phyloP scores from a whole-genome alignment of 176 grass and related monocot genomes.

The Triticum dicoccoides region DNA sequence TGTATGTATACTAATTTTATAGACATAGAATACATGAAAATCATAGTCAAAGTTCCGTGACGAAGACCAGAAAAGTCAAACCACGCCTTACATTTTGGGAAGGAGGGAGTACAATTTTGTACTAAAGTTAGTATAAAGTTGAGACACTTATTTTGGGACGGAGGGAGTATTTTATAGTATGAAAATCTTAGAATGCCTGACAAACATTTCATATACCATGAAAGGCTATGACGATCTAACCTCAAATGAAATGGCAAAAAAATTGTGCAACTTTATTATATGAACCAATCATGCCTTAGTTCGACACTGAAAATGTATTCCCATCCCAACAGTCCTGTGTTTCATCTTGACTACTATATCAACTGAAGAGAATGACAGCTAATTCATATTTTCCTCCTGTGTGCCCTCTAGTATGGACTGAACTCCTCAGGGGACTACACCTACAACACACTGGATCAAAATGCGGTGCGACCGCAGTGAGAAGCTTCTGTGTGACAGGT shows the following conservation, averaged over 20 bases:
- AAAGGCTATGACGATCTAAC: not conserved
- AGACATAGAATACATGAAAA: no score
- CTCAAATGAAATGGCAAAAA: not conserved
- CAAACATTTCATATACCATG: not conserved
- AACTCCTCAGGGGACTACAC: conserved; percentile 26
- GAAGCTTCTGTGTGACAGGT: not conserved
- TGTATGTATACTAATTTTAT: no score
- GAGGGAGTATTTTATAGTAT: not conserved
- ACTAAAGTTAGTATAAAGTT: no score
- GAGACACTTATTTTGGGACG: no score
- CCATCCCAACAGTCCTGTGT: not conserved
- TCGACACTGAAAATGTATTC: not conserved
- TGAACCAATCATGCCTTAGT: not conserved
- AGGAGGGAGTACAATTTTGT: no score
- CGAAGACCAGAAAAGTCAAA: no score
- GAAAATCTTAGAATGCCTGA: not conserved
- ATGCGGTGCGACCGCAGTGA: conserved; percentile 17
- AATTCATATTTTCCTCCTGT: not conserved
- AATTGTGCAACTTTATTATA: no score
- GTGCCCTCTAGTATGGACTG: conserved; percentile 36
- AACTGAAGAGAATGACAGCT: not conserved
- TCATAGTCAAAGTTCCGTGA: no score
- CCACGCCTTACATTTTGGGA: no score
- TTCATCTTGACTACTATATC: not conserved
- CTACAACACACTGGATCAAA: conserved; percentile 34